Evolutionary conservation across 192 early-diverging fungal species (phyloP).

Genomic region (Coemansia sp.): DNA sequence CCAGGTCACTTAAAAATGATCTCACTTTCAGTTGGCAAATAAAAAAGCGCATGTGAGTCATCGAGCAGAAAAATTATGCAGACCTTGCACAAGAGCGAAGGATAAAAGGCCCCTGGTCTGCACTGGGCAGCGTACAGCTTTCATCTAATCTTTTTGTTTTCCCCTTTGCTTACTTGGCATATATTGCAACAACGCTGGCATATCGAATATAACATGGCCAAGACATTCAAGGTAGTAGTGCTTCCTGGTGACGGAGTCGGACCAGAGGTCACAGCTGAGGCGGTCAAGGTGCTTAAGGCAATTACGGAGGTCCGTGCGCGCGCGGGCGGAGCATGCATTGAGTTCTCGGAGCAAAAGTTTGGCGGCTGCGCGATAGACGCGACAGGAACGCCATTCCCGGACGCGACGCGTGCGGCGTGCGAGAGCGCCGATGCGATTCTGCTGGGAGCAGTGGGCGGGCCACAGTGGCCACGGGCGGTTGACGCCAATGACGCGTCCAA

Average conservation of each 20-base stretch:
- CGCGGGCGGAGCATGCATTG: constrained; percentile 61
- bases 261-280: constrained; percentile 92
- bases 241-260: constrained; percentile 95
- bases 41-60: constrained; percentile 1
- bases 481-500: constrained; percentile 66
- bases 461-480: constrained; percentile 82
- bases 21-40: neutral
- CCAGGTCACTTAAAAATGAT: neutral
- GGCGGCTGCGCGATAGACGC: constrained; percentile 92
- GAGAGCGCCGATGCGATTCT: constrained; percentile 86
- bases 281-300: constrained; percentile 82
- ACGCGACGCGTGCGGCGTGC: constrained; percentile 77
- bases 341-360: constrained; percentile 80
- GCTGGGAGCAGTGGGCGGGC: constrained; percentile 96
- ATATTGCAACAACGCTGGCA: neutral
- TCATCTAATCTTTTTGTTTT: constrained; percentile 29
- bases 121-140: neutral
- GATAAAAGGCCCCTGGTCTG: constrained; percentile 1
- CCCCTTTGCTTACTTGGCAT: neutral
- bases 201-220: constrained; percentile 27
- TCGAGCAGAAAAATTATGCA: neutral
- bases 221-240: constrained; percentile 65
- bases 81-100: neutral
- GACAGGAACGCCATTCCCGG: constrained; percentile 83
- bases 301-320: constrained; percentile 65